phyloP scores from a whole-genome alignment of 345 rosid genomes.

The Turnera subulata region DNA sequence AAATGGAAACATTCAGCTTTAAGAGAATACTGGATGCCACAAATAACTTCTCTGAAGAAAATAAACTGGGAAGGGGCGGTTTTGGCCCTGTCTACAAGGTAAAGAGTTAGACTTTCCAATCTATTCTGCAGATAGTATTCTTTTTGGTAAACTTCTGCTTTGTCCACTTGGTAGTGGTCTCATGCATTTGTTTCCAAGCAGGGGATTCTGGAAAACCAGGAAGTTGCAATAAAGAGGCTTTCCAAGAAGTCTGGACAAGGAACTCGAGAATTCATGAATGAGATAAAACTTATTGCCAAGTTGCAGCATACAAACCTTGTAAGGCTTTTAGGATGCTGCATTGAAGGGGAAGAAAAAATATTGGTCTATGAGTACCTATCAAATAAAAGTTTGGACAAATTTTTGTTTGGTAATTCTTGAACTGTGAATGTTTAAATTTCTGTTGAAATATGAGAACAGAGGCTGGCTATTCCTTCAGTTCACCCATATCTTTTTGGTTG shows the following conservation, averaged over 20 bases:
- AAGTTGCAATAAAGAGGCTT: background rate
- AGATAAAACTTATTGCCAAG: background rate
- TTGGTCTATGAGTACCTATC: background rate
- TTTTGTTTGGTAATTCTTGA: background rate
- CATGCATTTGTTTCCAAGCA: background rate
- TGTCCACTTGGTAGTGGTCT: background rate
- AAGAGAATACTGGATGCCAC: background rate
- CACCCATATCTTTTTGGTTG: background rate
- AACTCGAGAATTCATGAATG: background rate
- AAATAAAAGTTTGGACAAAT: background rate
- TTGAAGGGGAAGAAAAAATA: background rate
- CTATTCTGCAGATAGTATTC: too few species aligned
- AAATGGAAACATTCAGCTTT: background rate
- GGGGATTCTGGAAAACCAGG: background rate
- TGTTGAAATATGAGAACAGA: background rate
- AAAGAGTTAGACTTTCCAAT: background rate
- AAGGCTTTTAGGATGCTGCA: conserved; percentile 1
- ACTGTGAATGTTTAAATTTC: background rate
- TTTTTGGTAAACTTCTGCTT: too few species aligned
- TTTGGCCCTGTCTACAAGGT: background rate
- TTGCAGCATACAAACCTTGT: background rate
- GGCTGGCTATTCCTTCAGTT: background rate
- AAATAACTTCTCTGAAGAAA: background rate
- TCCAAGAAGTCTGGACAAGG: conserved; percentile 3
- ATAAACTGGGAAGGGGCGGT: background rate